These are phyloP conservation scores for Cokeromyces recurvatus DNA, from an alignment of 371 early-diverging fungal genomes.

Conservation along the genomic window DNA sequence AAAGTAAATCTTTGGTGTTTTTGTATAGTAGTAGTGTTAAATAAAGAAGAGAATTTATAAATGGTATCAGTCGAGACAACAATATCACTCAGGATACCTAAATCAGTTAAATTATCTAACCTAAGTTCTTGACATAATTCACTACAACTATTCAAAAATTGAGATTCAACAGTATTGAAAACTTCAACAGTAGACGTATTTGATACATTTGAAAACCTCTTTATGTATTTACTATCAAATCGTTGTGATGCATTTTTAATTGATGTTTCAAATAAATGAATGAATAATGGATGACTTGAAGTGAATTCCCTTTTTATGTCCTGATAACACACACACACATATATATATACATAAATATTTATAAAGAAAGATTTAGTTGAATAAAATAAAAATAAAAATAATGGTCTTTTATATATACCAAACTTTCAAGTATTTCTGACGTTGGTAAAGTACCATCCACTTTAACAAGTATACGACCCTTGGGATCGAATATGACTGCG, in stretches of 20 bases:
- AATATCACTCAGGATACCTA: constrained; percentile 37
- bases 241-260: too few species aligned
- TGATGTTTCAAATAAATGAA: constrained; percentile 20
- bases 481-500: constrained; percentile 29
- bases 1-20: too few species aligned
- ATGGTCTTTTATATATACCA: too few species aligned
- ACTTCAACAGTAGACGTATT: constrained; percentile 5
- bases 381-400: too few species aligned
- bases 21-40: neutral
- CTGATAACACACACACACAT: too few species aligned
- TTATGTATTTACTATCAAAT: neutral
- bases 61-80: constrained; percentile 30
- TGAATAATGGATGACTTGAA: constrained; percentile 24
- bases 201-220: constrained; percentile 6
- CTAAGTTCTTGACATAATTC: constrained; percentile 26
- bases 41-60: neutral
- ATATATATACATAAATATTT: too few species aligned
- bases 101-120: constrained; percentile 13
- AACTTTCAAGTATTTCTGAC: too few species aligned
- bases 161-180: constrained; percentile 5
- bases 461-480: constrained; percentile 34
- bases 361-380: too few species aligned
- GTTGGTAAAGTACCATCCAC: constrained; percentile 40
- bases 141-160: constrained; percentile 22
- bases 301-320: constrained; percentile 9